Evolutionary conservation across 495 filamentous ascomycete species (phyloP).

Genomic region (Penicillium psychrofluorescens): DNA sequence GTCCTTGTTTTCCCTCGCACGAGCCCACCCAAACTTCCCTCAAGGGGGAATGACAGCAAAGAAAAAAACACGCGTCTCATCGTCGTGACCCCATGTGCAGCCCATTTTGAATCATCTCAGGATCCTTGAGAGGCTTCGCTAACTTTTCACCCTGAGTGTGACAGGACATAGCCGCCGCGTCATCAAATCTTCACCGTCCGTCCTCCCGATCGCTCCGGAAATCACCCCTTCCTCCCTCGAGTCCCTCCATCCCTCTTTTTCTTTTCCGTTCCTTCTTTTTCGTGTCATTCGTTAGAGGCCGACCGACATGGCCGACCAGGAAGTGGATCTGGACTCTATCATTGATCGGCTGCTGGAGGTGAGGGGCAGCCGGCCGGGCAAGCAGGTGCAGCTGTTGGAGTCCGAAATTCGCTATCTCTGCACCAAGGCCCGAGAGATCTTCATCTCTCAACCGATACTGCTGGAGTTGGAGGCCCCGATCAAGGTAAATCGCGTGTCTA

Average conservation of each 20-base stretch:
- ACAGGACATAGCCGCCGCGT: constrained; percentile 35
- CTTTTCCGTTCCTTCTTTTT: constrained; percentile 15
- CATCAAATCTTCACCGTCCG: constrained; percentile 21
- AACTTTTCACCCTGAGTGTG: constrained; percentile 7
- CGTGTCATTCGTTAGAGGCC: constrained; percentile 24
- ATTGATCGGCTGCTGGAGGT: constrained; percentile 97
- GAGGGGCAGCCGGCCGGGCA: constrained; percentile 93
- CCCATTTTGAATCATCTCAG: no score
- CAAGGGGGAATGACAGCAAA: constrained; percentile 5
- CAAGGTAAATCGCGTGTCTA: constrained; percentile 60
- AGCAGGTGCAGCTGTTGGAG: constrained; percentile 96
- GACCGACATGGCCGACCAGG: constrained; percentile 85
- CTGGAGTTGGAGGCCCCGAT: constrained; percentile 97
- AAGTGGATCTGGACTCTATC: constrained; percentile 98
- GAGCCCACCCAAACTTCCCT: background rate
- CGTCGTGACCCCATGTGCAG: no score
- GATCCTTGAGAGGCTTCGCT: constrained; percentile 2
- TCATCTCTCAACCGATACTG: constrained; percentile 98
- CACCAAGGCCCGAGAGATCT: constrained; percentile 98
- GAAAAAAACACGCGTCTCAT: constrained; percentile 10
- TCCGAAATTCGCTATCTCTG: constrained; percentile 96
- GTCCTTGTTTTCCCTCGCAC: background rate
- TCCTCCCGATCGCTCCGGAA: constrained; percentile 24
- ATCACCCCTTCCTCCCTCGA: constrained; percentile 23
- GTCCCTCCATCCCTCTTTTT: constrained; percentile 20